Conservation (phyloP, 2,329 filamentous ascomycete genomes). For the Ophiosphaerella herpotricha region DNA sequence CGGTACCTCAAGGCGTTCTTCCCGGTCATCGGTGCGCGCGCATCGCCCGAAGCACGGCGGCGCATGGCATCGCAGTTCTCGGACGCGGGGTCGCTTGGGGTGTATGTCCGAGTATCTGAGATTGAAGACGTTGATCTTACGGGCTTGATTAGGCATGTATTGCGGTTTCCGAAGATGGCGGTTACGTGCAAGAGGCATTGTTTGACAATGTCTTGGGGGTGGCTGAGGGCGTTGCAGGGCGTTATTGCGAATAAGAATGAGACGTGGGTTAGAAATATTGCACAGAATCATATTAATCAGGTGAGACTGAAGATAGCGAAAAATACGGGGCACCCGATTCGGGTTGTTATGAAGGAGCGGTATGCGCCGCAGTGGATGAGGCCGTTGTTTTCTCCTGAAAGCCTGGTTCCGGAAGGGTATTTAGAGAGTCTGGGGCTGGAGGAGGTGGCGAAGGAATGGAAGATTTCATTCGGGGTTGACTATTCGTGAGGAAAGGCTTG, state of each 20-base stretch:
- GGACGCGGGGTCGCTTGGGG: conserved; percentile 11
- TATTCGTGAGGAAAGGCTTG: conserved; percentile 12
- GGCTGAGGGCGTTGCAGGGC: conserved; percentile 5
- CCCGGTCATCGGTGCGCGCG: not conserved
- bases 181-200: conserved; percentile 3
- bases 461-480: conserved; percentile 13
- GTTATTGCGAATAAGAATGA: conserved; percentile 19
- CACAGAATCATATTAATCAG: conserved; percentile 12
- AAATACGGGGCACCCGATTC: not conserved
- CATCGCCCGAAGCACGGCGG: not conserved
- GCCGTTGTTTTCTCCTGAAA: not conserved
- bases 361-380: conserved; percentile 25
- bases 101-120: conserved; percentile 15
- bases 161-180: conserved; percentile 18
- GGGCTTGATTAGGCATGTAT: conserved; percentile 21
- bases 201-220: not conserved
- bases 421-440: conserved; percentile 7
- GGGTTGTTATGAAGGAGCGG: conserved; percentile 21
- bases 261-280: conserved; percentile 16
- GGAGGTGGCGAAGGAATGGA: not conserved
- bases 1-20: conserved; percentile 30
- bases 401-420: not conserved
- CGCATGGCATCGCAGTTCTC: conserved; percentile 9
- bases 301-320: conserved; percentile 6
- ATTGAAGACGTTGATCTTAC: conserved; percentile 12